Percentiles rank a stretch among this genome's conserved stretches.
Evolutionary conservation across 805 yeast species (phyloP).

Genomic region (Wickerhamiella sorbophila): DNA sequence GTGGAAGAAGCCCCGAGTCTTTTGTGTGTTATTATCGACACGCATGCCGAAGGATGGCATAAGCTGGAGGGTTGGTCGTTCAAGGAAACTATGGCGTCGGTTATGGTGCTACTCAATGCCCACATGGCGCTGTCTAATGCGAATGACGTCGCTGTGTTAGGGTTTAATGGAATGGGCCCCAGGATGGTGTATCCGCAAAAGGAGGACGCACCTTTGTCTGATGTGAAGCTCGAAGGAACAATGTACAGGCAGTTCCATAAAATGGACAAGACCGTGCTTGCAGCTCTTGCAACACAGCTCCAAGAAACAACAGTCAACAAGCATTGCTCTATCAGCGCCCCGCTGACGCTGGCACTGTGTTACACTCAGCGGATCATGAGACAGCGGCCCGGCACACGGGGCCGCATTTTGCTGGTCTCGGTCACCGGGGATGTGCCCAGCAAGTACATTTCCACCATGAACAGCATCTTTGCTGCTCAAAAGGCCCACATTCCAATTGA

Average conservation of each 20-base stretch:
- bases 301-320: conserved; percentile 33
- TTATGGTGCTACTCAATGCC: conserved; percentile 69
- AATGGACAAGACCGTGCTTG: conserved; percentile 60
- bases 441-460: conserved; percentile 88
- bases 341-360: conserved; percentile 61
- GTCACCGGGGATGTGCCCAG: conserved; percentile 54
- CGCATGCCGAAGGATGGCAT: conserved; percentile 61
- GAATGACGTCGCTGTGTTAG: conserved; percentile 69
- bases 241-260: conserved; percentile 78
- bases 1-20: conserved; percentile 63
- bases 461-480: conserved; percentile 89
- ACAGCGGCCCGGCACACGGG: conserved; percentile 35
- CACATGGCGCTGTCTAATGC: conserved; percentile 76
- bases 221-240: conserved; percentile 25
- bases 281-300: conserved; percentile 38
- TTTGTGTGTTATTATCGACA: conserved; percentile 62
- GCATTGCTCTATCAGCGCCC: conserved; percentile 41
- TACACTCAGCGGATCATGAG: conserved; percentile 47
- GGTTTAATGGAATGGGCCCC: conserved; percentile 59
- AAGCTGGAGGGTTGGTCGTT: conserved; percentile 26
- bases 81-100: conserved; percentile 44
- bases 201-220: conserved; percentile 11
- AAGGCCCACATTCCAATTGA: conserved; percentile 75
- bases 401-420: conserved; percentile 49
- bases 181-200: conserved; percentile 49